Percentiles rank a stretch among this genome's conserved stretches.
Conservation (phyloP, 305 asterid genomes). For the Plantago coronopus region DNA sequence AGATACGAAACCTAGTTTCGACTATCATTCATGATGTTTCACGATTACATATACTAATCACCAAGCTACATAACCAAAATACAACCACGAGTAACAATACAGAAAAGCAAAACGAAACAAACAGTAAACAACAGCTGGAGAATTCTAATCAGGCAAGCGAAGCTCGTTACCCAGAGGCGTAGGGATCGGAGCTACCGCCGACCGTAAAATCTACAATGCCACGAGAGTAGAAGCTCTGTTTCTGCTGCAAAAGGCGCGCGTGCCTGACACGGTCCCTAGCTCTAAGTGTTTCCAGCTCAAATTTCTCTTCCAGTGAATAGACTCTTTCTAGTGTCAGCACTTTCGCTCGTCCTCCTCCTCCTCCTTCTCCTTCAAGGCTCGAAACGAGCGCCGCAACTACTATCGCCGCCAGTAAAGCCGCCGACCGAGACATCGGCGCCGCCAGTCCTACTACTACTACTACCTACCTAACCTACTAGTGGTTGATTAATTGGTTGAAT, state of each 20-base stretch:
- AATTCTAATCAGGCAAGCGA: background rate
- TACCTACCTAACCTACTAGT: background rate
- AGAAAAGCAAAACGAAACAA: background rate
- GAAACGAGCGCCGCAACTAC: slow-evolving; percentile 24
- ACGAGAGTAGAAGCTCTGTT: slow-evolving; percentile 51
- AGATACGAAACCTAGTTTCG: no score
- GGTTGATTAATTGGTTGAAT: background rate
- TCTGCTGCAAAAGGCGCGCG: slow-evolving; percentile 46
- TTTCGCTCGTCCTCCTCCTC: slow-evolving; percentile 37
- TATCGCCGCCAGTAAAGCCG: slow-evolving; percentile 17
- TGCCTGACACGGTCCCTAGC: slow-evolving; percentile 87
- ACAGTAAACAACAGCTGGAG: background rate
- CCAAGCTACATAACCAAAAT: no score
- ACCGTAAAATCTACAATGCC: slow-evolving; percentile 80
- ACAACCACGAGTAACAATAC: background rate
- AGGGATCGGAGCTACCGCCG: slow-evolving; percentile 74
- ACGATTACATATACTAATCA: no score
- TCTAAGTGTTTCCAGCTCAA: slow-evolving; percentile 58
- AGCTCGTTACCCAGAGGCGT: slow-evolving; percentile 53
- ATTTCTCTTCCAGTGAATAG: slow-evolving; percentile 47
- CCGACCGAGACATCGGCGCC: background rate
- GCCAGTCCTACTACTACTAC: background rate
- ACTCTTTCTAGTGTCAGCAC: slow-evolving; percentile 61
- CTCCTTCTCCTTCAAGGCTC: slow-evolving; percentile 23
- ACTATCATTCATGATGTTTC: no score